phyloP scores from a whole-genome alignment of 1,284 basidiomycete species.

The Puccinia horiana region DNA sequence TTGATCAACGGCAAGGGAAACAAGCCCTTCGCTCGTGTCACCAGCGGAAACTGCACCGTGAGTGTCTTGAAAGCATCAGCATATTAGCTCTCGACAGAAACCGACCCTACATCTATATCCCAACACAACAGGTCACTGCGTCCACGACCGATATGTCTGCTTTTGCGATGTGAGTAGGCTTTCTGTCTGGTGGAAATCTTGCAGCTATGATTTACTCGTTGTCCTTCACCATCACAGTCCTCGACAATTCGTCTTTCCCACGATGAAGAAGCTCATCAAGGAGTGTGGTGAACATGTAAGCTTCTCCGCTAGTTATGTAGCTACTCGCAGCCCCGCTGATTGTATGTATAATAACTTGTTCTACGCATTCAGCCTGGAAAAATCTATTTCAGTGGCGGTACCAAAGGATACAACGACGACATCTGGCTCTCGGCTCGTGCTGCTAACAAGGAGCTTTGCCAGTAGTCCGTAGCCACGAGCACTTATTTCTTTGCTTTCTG shows the following conservation, averaged over 20 bases:
- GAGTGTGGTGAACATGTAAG: conserved; percentile 8
- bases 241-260: not conserved
- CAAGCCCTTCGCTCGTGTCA: not conserved
- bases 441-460: not conserved
- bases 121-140: not conserved
- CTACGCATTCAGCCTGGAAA: not conserved
- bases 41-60: conserved; percentile 12
- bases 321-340: not conserved
- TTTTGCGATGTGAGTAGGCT: not conserved
- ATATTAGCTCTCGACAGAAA: not conserved
- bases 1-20: not conserved
- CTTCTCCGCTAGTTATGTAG: too few relatives aligned
- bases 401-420: conserved; percentile 7
- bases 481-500: not conserved
- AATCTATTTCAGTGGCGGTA: not conserved
- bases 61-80: not conserved
- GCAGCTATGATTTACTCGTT: not conserved
- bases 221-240: not conserved
- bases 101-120: not conserved
- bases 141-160: conserved; percentile 5
- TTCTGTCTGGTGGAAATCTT: not conserved
- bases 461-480: not conserved
- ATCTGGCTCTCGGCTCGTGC: conserved; percentile 6
- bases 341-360: not conserved
- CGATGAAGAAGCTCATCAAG: not conserved